Percentiles rank a stretch among this genome's conserved stretches.
These are phyloP conservation scores for Russula sp. DNA, from an alignment of 768 basidiomycete species.

Conservation along the genomic window DNA sequence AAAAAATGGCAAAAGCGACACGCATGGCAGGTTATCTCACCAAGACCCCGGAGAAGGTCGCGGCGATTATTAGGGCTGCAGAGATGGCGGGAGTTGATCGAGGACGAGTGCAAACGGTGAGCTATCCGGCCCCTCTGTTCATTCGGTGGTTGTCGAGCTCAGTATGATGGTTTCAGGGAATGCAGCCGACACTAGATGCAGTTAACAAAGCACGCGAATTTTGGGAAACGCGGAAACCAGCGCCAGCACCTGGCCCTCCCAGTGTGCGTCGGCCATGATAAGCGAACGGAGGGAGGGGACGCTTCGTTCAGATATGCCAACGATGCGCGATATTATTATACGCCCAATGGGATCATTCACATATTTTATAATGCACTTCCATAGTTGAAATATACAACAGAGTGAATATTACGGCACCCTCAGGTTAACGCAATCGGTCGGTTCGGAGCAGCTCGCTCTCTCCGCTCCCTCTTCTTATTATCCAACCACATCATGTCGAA, in stretches of 20 bases:
- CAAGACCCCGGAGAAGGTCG: conserved; percentile 76
- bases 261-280: conserved; percentile 6
- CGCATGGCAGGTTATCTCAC: conserved; percentile 84
- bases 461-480: neutral
- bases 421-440: too few species aligned
- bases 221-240: conserved; percentile 25
- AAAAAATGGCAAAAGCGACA: conserved; percentile 68
- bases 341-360: neutral
- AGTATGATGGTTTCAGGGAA: conserved; percentile 40
- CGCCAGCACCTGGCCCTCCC: neutral
- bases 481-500: conserved; percentile 47
- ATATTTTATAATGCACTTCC: neutral
- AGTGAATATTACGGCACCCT: neutral
- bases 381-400: conserved; percentile 1
- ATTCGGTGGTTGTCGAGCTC: neutral
- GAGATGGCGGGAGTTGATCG: conserved; percentile 56
- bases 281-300: neutral
- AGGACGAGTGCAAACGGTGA: conserved; percentile 53
- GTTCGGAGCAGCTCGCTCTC: too few species aligned
- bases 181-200: conserved; percentile 67
- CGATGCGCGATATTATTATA: conserved; percentile 12
- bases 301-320: neutral
- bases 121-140: conserved; percentile 22
- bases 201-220: conserved; percentile 66
- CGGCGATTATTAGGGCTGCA: conserved; percentile 61